A percentile compares a stretch with the other conserved stretches of the same genome.
These are phyloP conservation scores for Teratosphaeria epicoccoides DNA, from an alignment of 2,329 filamentous ascomycete species.

Conservation along the genomic window DNA sequence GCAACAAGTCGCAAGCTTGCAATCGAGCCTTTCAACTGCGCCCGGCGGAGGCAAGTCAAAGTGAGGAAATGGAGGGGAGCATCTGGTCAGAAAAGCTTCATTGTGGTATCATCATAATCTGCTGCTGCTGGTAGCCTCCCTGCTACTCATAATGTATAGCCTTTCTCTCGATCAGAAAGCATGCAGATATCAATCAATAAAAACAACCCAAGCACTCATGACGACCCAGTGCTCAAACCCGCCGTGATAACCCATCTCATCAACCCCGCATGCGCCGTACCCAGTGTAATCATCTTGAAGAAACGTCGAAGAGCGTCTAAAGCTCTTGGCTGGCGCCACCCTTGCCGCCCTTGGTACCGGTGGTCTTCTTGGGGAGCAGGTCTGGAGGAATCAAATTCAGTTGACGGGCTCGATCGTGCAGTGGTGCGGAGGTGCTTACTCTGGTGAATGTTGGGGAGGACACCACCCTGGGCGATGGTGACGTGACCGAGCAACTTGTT, in stretches of 20 bases:
- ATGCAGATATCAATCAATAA: conserved; percentile 5
- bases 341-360: conserved; percentile 67
- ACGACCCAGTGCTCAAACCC: conserved; percentile 21
- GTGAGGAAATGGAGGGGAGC: background rate
- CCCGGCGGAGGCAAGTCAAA: background rate
- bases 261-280: conserved; percentile 23
- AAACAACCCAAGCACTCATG: conserved; percentile 4
- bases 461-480: conserved; percentile 95
- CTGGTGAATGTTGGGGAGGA: conserved; percentile 93
- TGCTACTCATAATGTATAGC: conserved; percentile 11
- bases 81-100: conserved; percentile 11
- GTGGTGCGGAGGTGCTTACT: conserved; percentile 49
- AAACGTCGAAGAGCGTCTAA: conserved; percentile 44
- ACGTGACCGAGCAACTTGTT: conserved; percentile 97
- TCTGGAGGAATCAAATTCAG: conserved; percentile 49
- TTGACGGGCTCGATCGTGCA: conserved; percentile 1
- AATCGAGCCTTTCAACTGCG: background rate
- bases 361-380: conserved; percentile 97
- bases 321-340: conserved; percentile 85
- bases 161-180: conserved; percentile 7
- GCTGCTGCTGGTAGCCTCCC: conserved; percentile 2
- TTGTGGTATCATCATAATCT: conserved; percentile 13
- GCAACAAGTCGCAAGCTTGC: background rate
- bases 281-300: conserved; percentile 18
- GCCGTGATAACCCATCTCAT: conserved; percentile 27